Percentiles rank a stretch among this genome's conserved stretches.
Evolutionary conservation across 805 yeast genomes (phyloP).

Genomic region (Metschnikowia hibisci): DNA sequence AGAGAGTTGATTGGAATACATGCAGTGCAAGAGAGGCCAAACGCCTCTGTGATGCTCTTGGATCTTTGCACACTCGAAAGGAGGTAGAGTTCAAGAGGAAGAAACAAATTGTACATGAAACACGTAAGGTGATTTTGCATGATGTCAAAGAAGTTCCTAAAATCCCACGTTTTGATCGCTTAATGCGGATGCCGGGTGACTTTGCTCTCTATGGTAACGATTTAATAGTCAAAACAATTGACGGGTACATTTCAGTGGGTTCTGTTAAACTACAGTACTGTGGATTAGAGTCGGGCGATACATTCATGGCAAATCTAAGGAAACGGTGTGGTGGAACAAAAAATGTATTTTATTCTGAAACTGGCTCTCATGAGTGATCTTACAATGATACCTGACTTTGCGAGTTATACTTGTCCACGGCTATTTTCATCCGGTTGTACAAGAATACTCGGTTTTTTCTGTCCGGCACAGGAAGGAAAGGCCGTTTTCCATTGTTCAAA

Average conservation of each 20-base stretch:
- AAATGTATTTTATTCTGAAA: slow-evolving; percentile 8
- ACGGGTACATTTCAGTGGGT: slow-evolving; percentile 37
- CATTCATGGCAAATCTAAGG: slow-evolving; percentile 40
- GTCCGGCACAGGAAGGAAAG: slow-evolving; percentile 78
- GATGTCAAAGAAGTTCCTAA: slow-evolving; percentile 24
- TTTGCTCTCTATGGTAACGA: slow-evolving; percentile 16
- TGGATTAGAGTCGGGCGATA: slow-evolving; percentile 40
- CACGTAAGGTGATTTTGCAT: slow-evolving; percentile 43
- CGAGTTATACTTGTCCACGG: slow-evolving; percentile 77
- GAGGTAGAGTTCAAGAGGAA: slow-evolving; percentile 33
- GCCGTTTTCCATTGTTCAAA: slow-evolving; percentile 42
- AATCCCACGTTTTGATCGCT: too few relatives aligned
- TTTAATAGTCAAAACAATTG: slow-evolving; percentile 41
- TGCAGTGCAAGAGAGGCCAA: slow-evolving; percentile 35
- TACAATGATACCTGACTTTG: slow-evolving; percentile 47
- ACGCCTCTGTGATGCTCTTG: slow-evolving; percentile 49
- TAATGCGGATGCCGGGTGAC: slow-evolving; percentile 20
- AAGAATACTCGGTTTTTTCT: slow-evolving; percentile 57
- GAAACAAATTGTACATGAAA: slow-evolving; percentile 24
- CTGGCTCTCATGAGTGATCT: background rate
- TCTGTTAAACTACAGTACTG: slow-evolving; percentile 54
- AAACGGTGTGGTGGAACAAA: slow-evolving; percentile 45
- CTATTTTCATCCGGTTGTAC: slow-evolving; percentile 70
- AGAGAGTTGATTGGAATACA: slow-evolving; percentile 46
- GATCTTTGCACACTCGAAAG: slow-evolving; percentile 48